A percentile compares a stretch with the other conserved stretches of the same genome.
Conservation (phyloP, 345 rosid species). For the Odontarrhena argentea region DNA sequence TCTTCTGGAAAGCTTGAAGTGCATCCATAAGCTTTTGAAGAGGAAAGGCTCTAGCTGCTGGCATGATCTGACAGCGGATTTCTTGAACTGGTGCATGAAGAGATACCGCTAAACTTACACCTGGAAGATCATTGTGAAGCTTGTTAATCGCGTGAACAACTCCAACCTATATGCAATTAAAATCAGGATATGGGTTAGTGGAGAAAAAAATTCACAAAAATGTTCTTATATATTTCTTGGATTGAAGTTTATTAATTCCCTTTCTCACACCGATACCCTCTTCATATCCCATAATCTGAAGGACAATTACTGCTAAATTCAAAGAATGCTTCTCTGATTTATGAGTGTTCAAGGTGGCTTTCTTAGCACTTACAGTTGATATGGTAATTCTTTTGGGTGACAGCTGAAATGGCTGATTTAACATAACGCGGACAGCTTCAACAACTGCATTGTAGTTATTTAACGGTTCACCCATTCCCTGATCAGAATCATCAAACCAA, state of each 20-base stretch:
- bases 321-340: neutral
- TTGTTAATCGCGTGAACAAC: conserved; percentile 88
- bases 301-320: neutral
- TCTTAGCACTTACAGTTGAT: conserved; percentile 66
- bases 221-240: neutral
- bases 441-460: conserved; percentile 85
- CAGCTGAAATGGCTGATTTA: conserved; percentile 74
- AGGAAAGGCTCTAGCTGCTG: conserved; percentile 97
- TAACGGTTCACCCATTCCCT: conserved; percentile 99
- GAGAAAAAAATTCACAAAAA: conserved; percentile 2
- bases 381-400: conserved; percentile 87
- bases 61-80: conserved; percentile 95
- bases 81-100: conserved; percentile 98
- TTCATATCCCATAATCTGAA: neutral
- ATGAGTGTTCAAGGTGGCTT: neutral
- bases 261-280: neutral
- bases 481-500: conserved; percentile 37
- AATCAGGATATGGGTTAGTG: neutral
- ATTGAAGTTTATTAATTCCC: neutral
- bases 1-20: conserved; percentile 69
- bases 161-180: conserved; percentile 74
- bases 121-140: conserved; percentile 87
- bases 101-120: conserved; percentile 93
- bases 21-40: conserved; percentile 86
- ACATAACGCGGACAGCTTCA: conserved; percentile 80